These are phyloP conservation scores for Aspergillus spinulosporus DNA, from an alignment of 2,329 filamentous ascomycete genomes.

Conservation along the genomic window DNA sequence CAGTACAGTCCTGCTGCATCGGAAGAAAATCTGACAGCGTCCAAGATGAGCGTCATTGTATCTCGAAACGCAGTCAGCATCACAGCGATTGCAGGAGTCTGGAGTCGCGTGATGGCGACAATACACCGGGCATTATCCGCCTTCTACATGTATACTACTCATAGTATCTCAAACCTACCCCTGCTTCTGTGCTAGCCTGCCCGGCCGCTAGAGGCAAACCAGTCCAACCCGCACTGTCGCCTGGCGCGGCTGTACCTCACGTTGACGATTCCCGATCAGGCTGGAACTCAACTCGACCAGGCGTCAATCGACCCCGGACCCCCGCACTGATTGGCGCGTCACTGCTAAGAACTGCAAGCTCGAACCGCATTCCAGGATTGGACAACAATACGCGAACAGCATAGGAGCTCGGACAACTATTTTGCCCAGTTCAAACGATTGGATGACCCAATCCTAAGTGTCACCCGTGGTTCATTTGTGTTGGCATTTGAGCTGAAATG, in stretches of 20 bases:
- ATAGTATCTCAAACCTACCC: conserved; percentile 22
- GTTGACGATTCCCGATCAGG: conserved; percentile 26
- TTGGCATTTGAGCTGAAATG: neutral
- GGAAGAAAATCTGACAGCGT: neutral
- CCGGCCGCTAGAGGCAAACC: neutral
- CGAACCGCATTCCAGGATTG: conserved; percentile 30
- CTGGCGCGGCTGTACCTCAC: conserved; percentile 23
- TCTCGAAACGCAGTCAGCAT: conserved; percentile 9
- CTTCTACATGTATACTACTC: conserved; percentile 25
- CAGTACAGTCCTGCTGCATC: neutral
- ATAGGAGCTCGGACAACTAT: conserved; percentile 24
- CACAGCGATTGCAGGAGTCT: conserved; percentile 16
- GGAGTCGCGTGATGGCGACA: conserved; percentile 28
- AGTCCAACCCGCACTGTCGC: conserved; percentile 16
- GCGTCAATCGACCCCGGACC: conserved; percentile 18
- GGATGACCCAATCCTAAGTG: conserved; percentile 27
- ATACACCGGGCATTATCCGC: conserved; percentile 29
- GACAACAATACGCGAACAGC: conserved; percentile 26
- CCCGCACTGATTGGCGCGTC: conserved; percentile 28
- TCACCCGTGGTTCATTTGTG: neutral
- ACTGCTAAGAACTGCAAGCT: conserved; percentile 30
- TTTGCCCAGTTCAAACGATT: conserved; percentile 18
- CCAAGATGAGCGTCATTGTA: neutral
- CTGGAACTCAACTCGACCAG: conserved; percentile 27
- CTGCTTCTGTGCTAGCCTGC: conserved; percentile 21